phyloP scores from a whole-genome alignment of 345 rosid species.

The Acer negundo region DNA sequence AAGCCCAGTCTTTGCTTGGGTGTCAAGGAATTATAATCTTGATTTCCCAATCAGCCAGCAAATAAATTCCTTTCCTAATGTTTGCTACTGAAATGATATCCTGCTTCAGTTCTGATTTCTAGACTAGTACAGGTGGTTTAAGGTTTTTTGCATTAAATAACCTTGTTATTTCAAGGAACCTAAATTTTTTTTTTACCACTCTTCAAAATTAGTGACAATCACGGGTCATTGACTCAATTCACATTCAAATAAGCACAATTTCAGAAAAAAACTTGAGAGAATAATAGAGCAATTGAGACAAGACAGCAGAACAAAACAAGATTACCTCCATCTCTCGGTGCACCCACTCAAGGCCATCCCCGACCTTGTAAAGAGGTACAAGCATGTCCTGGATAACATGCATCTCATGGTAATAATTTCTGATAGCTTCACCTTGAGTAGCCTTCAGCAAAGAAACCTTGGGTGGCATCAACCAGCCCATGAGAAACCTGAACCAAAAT shows the following conservation, averaged over 20 bases:
- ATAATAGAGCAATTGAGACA: background rate
- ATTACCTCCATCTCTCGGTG: conserved; percentile 95
- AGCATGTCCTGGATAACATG: conserved; percentile 99
- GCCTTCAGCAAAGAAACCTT: conserved; percentile 98
- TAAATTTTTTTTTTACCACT: background rate
- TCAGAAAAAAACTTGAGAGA: background rate
- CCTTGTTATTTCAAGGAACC: background rate
- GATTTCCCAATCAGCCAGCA: background rate
- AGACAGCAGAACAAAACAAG: background rate
- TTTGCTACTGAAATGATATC: background rate
- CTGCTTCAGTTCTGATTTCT: background rate
- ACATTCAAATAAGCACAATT: background rate
- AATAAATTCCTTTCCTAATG: background rate
- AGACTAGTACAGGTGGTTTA: background rate
- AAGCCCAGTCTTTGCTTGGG: background rate
- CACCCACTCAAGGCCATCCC: conserved; percentile 93
- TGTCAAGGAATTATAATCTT: background rate
- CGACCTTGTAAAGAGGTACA: conserved; percentile 96
- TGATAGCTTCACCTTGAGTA: conserved; percentile 97
- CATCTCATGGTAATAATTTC: conserved; percentile 96
- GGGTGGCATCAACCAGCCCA: conserved; percentile 99
- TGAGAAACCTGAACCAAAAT: conserved; percentile 89
- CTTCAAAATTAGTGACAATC: background rate
- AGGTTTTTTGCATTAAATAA: background rate
- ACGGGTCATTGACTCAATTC: background rate